These are phyloP conservation scores for Chalciporus sp. DNA, from an alignment of 1,284 basidiomycete genomes.

Conservation along the genomic window DNA sequence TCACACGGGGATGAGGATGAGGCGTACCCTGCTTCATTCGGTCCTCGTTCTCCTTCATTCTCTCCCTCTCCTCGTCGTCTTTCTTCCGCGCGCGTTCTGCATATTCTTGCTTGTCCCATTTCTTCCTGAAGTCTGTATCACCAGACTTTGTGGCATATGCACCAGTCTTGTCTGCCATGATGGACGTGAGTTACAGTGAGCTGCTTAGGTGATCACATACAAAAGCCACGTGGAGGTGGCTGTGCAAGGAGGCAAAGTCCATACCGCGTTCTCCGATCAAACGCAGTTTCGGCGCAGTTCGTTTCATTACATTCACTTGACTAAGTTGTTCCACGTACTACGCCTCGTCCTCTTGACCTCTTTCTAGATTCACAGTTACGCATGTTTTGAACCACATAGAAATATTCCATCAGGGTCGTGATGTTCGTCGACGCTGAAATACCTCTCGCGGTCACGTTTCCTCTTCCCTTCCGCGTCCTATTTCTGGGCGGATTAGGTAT, in stretches of 20 bases:
- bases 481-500: constrained; percentile 72
- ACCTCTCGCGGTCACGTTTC: constrained; percentile 63
- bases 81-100: constrained; percentile 74
- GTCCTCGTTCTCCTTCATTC: constrained; percentile 86
- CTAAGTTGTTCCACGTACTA: neutral
- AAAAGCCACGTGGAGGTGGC: too few species aligned
- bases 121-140: constrained; percentile 79
- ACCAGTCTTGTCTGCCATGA: constrained; percentile 63
- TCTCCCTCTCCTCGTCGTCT: constrained; percentile 74
- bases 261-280: too few species aligned
- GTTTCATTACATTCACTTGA: too few species aligned
- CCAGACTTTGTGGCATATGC: constrained; percentile 63
- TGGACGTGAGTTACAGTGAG: neutral
- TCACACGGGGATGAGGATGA: neutral
- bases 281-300: neutral
- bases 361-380: neutral
- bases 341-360: neutral
- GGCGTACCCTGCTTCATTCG: constrained; percentile 76
- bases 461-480: constrained; percentile 82
- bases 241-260: too few species aligned
- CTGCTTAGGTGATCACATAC: constrained; percentile 7
- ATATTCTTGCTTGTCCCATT: constrained; percentile 88
- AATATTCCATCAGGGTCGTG: constrained; percentile 3
- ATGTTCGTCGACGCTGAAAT: constrained; percentile 44
- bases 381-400: constrained; percentile 10